Evolutionary conservation across 1,284 basidiomycete species (phyloP).

Genomic region (Melampsora larici-populina): DNA sequence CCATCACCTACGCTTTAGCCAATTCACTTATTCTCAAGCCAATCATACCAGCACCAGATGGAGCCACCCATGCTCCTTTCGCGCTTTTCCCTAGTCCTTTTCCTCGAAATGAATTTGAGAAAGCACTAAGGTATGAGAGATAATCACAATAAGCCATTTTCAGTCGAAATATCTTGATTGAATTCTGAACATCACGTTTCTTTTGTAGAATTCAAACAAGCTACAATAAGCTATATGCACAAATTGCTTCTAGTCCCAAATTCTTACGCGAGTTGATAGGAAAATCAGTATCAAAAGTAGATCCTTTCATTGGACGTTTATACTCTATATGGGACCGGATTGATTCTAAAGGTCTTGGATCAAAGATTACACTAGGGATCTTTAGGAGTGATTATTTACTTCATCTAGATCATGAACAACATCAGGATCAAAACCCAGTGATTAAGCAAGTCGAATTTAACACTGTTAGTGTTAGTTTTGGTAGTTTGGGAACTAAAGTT

Average conservation of each 20-base stretch:
- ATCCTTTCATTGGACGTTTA: slow-evolving; percentile 77
- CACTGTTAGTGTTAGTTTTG: slow-evolving; percentile 90
- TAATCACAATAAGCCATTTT: neutral
- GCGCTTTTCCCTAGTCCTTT: slow-evolving; percentile 83
- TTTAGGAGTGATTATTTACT: slow-evolving; percentile 94
- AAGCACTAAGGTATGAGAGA: slow-evolving; percentile 58
- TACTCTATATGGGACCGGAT: slow-evolving; percentile 81
- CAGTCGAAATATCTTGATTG: neutral
- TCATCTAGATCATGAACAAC: slow-evolving; percentile 57
- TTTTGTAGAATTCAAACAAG: slow-evolving; percentile 62
- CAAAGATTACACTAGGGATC: slow-evolving; percentile 73
- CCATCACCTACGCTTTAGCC: slow-evolving; percentile 7
- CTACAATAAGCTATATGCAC: slow-evolving; percentile 82
- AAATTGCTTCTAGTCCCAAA: slow-evolving; percentile 71
- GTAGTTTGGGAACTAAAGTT: slow-evolving; percentile 70
- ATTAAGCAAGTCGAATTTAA: slow-evolving; percentile 98
- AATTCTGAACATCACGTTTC: neutral
- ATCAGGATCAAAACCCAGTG: slow-evolving; percentile 53
- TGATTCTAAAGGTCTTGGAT: slow-evolving; percentile 61
- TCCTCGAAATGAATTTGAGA: slow-evolving; percentile 68
- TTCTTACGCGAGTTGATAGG: slow-evolving; percentile 84
- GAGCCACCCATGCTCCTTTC: slow-evolving; percentile 79
- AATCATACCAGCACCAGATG: slow-evolving; percentile 56
- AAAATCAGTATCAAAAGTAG: slow-evolving; percentile 69
- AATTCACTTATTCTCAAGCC: slow-evolving; percentile 33